Percentiles rank a stretch among this genome's conserved stretches.
These are phyloP conservation scores for Blastobotrys peoriensis DNA, from an alignment of 805 yeast genomes.

Conservation along the genomic window DNA sequence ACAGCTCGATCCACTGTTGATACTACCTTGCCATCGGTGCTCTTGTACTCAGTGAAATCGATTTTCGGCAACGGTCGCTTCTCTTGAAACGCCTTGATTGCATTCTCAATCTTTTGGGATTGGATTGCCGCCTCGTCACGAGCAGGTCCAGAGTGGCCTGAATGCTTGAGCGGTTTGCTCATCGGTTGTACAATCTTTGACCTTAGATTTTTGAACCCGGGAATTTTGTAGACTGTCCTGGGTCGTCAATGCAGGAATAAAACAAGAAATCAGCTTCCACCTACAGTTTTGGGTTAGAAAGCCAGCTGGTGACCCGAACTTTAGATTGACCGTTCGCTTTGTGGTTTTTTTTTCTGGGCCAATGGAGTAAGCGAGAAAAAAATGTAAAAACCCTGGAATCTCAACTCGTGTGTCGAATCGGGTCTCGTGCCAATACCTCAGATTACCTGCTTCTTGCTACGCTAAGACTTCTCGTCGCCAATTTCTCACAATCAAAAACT, in stretches of 20 bases:
- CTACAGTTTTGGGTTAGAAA: too few relatives aligned
- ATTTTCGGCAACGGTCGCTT: constrained; percentile 26
- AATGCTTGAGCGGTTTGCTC: not conserved
- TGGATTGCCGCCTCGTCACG: not conserved
- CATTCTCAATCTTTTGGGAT: constrained; percentile 27
- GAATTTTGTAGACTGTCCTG: not conserved
- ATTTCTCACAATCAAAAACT: too few relatives aligned
- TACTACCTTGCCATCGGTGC: constrained; percentile 53
- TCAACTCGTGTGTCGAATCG: too few relatives aligned
- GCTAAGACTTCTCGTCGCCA: too few relatives aligned
- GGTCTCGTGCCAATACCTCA: too few relatives aligned
- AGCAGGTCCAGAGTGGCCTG: not conserved
- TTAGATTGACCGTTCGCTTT: too few relatives aligned
- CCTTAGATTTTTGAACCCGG: not conserved
- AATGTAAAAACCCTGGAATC: too few relatives aligned
- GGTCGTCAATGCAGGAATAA: constrained; percentile 1
- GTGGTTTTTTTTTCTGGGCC: too few relatives aligned
- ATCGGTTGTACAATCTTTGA: not conserved
- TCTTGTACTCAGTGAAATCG: constrained; percentile 42
- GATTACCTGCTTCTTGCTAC: too few relatives aligned
- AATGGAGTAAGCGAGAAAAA: too few relatives aligned
- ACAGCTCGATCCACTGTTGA: constrained; percentile 56
- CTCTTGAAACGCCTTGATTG: constrained; percentile 31
- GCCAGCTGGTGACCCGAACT: too few relatives aligned
- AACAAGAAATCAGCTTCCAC: too few relatives aligned